Percentiles rank a stretch among this genome's conserved stretches.
These are phyloP conservation scores for Tricholoma sp. DNA, from an alignment of 768 basidiomycete species.

Conservation along the genomic window DNA sequence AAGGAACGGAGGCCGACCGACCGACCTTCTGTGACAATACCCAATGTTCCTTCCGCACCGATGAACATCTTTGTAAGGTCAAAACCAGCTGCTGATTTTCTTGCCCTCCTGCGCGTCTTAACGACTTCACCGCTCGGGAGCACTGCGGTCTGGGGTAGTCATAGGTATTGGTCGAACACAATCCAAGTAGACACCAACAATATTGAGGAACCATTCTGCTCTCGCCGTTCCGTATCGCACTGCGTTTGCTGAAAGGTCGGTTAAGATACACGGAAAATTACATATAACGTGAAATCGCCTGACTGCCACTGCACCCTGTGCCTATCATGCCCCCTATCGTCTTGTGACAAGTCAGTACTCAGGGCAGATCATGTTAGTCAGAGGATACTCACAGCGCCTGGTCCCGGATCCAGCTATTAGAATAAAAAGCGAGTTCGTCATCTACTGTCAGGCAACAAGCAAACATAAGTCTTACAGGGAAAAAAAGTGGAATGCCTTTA, in stretches of 20 bases:
- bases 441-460: neutral
- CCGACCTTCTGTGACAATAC: slow-evolving; percentile 82
- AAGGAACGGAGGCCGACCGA: neutral
- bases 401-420: slow-evolving; percentile 65
- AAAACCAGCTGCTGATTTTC: slow-evolving; percentile 86
- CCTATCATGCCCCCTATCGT: slow-evolving; percentile 89
- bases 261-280: neutral
- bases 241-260: slow-evolving; percentile 54
- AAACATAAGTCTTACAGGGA: slow-evolving; percentile 52
- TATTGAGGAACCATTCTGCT: slow-evolving; percentile 83
- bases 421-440: neutral
- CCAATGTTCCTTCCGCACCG: slow-evolving; percentile 86
- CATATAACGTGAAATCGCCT: slow-evolving; percentile 23
- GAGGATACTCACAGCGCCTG: slow-evolving; percentile 53
- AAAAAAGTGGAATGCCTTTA: slow-evolving; percentile 75
- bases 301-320: slow-evolving; percentile 82
- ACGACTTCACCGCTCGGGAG: slow-evolving; percentile 83
- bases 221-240: slow-evolving; percentile 86
- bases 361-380: neutral
- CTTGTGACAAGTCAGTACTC: slow-evolving; percentile 22
- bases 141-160: slow-evolving; percentile 61
- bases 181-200: slow-evolving; percentile 39
- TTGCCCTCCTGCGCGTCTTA: slow-evolving; percentile 73
- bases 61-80: slow-evolving; percentile 87
- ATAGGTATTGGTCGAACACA: slow-evolving; percentile 14